Percentiles rank a stretch among this genome's conserved stretches.
phyloP scores from a whole-genome alignment of 306 rosid genomes.

The Quercus cerris region DNA sequence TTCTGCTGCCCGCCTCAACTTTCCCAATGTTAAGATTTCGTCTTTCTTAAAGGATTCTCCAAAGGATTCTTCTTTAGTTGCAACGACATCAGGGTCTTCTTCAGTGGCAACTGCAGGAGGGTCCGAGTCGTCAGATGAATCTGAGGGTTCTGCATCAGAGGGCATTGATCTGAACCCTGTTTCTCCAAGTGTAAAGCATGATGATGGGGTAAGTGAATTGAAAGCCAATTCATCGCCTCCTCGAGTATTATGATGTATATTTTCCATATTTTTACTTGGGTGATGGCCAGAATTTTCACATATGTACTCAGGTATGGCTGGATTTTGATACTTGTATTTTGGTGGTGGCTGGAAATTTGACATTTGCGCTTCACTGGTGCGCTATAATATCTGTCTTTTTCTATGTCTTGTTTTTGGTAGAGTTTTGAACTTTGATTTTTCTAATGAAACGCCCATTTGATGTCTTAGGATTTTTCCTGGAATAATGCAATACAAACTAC shows the following conservation, averaged over 20 bases:
- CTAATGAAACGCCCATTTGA: conserved; percentile 1
- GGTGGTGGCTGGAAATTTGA: background rate
- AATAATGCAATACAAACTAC: background rate
- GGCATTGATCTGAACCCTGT: conserved; percentile 30
- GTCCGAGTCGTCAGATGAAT: conserved; percentile 39
- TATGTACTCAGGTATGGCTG: conserved; percentile 18
- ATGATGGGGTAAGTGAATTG: conserved; percentile 37
- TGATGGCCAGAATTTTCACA: conserved; percentile 20
- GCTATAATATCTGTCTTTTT: conserved; percentile 25
- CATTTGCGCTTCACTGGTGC: background rate
- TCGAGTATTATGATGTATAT: conserved; percentile 33
- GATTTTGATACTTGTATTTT: conserved; percentile 13
- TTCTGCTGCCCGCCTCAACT: conserved; percentile 70
- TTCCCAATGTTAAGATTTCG: conserved; percentile 58
- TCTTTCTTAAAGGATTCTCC: conserved; percentile 38
- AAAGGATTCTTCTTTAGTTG: conserved; percentile 30
- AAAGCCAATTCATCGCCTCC: conserved; percentile 19
- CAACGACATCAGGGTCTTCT: conserved; percentile 13
- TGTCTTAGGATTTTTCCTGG: background rate
- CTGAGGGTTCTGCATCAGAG: conserved; percentile 28
- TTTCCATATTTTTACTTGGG: conserved; percentile 10
- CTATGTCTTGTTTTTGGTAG: background rate
- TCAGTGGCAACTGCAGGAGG: conserved; percentile 26
- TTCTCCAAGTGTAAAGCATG: conserved; percentile 31
- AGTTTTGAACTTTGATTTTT: conserved; percentile 6